phyloP scores from a whole-genome alignment of 768 basidiomycete genomes.

The Suillus fuscotomentosus region DNA sequence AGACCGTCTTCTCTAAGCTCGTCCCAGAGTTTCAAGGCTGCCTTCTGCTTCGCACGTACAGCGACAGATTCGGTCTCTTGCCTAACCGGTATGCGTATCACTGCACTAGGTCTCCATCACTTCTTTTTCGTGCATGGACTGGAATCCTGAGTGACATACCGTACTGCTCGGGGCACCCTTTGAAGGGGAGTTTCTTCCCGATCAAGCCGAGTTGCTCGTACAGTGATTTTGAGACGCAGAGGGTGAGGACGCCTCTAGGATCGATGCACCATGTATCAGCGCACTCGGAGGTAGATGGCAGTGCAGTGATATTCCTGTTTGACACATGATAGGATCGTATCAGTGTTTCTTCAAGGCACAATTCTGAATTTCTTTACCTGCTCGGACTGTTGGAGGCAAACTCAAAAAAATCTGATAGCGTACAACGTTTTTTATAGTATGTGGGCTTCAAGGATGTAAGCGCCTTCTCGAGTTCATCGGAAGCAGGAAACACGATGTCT shows the following conservation, averaged over 20 bases:
- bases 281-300: slow-evolving; percentile 27
- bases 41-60: slow-evolving; percentile 37
- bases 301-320: slow-evolving; percentile 36
- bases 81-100: slow-evolving; percentile 45
- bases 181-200: slow-evolving; percentile 55
- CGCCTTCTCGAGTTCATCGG: slow-evolving; percentile 33
- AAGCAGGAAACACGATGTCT: slow-evolving; percentile 59
- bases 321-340: neutral
- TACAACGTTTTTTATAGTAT: slow-evolving; percentile 45
- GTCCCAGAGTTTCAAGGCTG: slow-evolving; percentile 52
- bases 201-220: slow-evolving; percentile 63
- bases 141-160: slow-evolving; percentile 35
- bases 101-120: slow-evolving; percentile 32
- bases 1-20: slow-evolving; percentile 31
- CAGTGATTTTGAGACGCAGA: slow-evolving; percentile 53
- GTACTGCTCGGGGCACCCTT: slow-evolving; percentile 44
- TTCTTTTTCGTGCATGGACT: neutral
- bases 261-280: slow-evolving; percentile 75
- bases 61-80: slow-evolving; percentile 36
- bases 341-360: neutral
- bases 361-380: slow-evolving; percentile 23
- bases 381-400: slow-evolving; percentile 29
- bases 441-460: slow-evolving; percentile 42
- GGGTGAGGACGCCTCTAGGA: slow-evolving; percentile 54
- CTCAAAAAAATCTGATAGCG: slow-evolving; percentile 43